Evolutionary conservation across 805 yeast species (phyloP), one percentile per base, ranked within the genome.

Genomic region (Blastobotrys attinorum): DNA sequence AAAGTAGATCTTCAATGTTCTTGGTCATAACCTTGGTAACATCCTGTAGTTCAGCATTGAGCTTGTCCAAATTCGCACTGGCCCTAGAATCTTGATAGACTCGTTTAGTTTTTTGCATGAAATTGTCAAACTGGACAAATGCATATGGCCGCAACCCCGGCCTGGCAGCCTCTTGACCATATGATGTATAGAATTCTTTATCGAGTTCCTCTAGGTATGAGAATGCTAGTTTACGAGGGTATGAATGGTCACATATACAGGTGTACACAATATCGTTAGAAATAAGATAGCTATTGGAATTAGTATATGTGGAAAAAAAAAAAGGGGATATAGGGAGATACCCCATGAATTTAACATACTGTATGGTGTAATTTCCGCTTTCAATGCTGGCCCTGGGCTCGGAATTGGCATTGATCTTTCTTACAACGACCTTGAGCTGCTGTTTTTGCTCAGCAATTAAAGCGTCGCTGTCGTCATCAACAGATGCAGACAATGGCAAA

Each of bases 21-120:
- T 90, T 90, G 47, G 95, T 87, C 95, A 92, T 85, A 45, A 92
- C 94, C 51, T 85, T 79, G 55, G 90, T 88, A 38, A 92, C 98
- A 57, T 94, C 99, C 40, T 83, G 87, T 51, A 92, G 69, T 54
- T 92, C 98, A 39, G 77, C 75, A 62, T 90, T 89, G 51, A 90
- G 67, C 60, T 78, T 80, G 65, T 90, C 97, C 56, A 92, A 68
- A 55, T 89, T 89, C 35, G 81, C 80, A 48, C 87, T 90, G 0
- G 95, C 95, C 48, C 96, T 75, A 47, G 88, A 85, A 62, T 92
- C 97, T 52, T 84, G 87, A 63, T 90, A 92, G 6, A 87, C 69
- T 56, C 88, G 85, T 58, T 82, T 86, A 3, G 97, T 88, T 66
- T 90, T 89, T 55, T 78, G 80, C 65, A 83, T 75, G 51, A 62